Evolutionary conservation across 148 eudicot species (phyloP), one percentile per base, ranked within the genome.

Genomic region (Silene latifolia): DNA sequence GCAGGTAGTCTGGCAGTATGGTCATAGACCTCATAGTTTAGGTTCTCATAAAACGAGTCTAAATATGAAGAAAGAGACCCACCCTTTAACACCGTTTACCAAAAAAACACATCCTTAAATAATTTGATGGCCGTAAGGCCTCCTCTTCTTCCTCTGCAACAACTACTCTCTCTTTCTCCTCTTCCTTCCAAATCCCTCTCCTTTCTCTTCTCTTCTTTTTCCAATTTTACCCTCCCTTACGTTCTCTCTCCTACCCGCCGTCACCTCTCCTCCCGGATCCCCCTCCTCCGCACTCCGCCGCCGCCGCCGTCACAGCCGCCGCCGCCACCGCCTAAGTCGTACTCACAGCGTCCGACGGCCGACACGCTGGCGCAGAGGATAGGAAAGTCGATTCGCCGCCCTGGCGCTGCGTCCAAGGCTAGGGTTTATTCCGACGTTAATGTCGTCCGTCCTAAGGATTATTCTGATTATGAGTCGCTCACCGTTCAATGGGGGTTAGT

Each of bases 401-500:
- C 98, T 32, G 98, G 97, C 84, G 92, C 94, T 4, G 85, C 94
- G 2, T 91, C 97, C 2, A 90, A 87, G 77, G 93, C 98, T 80
- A 86, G 96, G 88, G 93, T 92, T 81, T 95, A 92, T 70, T 23
- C 92, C 63, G 98, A 95, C 72, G 73, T 92, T 68, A 95, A 95
- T 67, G 92, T 92, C 21, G 70, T 87, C 54, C 87, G 98, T 0
- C 96, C 97, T 20, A 94, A 87, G 79, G 97, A 94, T 63, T 95
- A 95, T 65, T 95, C 91, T 87, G 96, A 92, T 77, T 95, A 95
- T 63, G 97, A 95, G 76, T 80, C 97, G 29, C 93, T 95, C 60
- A 83, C 91, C 48, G 96, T 92, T 67, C 96, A 89, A 80, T 95
- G 98, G 98, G 98, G 98, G 98, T 93, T 71, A 66, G 76, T 23